Percentiles rank a stretch among this genome's conserved stretches.
These are phyloP conservation scores for Aspergillus asperescens DNA, from an alignment of 495 filamentous ascomycete species.

Conservation along the genomic window DNA sequence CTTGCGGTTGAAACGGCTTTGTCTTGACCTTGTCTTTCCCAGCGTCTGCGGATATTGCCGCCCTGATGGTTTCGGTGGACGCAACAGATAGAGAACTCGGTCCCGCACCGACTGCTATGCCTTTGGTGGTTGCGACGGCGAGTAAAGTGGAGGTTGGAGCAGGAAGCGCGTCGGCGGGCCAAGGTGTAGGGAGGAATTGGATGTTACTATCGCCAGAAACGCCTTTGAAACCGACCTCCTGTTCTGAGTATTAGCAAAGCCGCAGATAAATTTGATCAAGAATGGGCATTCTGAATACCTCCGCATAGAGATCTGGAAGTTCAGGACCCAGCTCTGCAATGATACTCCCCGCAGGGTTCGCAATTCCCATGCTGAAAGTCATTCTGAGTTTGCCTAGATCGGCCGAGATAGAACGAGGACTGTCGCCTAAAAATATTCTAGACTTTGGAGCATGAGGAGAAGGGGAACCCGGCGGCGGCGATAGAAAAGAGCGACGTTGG, in stretches of 20 bases:
- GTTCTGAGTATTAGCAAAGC: background rate
- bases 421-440: constrained; percentile 33
- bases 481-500: constrained; percentile 40
- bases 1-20: constrained; percentile 67
- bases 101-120: constrained; percentile 80
- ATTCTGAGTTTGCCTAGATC: constrained; percentile 49
- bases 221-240: constrained; percentile 80
- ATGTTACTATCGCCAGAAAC: constrained; percentile 76
- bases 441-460: constrained; percentile 38
- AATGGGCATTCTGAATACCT: constrained; percentile 25
- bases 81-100: constrained; percentile 74
- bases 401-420: constrained; percentile 36
- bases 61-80: constrained; percentile 69
- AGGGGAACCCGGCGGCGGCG: constrained; percentile 25
- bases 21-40: constrained; percentile 54
- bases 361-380: constrained; percentile 57
- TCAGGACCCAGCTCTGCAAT: constrained; percentile 38
- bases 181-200: constrained; percentile 70
- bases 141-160: constrained; percentile 77
- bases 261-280: background rate
- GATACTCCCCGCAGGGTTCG: constrained; percentile 27
- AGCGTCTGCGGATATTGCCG: constrained; percentile 59
- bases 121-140: constrained; percentile 72
- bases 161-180: constrained; percentile 69
- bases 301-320: constrained; percentile 44